phyloP scores from a whole-genome alignment of 192 early-diverging fungal genomes.

The Spizellomyces sp. region DNA sequence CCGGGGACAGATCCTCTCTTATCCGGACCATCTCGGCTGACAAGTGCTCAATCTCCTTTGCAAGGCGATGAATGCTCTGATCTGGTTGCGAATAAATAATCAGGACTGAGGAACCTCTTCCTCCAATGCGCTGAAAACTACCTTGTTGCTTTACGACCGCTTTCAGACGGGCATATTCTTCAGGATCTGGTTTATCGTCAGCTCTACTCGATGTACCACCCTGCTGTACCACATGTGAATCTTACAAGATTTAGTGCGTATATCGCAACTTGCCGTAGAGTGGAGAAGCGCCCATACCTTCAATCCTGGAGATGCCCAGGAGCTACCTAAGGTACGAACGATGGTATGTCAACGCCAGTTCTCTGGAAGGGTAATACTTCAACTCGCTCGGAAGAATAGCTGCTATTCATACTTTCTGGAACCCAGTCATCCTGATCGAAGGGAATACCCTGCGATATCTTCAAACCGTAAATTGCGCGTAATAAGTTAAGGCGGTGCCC shows the following conservation, averaged over 20 bases:
- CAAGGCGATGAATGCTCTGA: conserved; percentile 17
- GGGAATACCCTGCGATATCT: conserved; percentile 75
- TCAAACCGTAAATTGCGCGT: conserved; percentile 84
- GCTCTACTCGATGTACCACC: background rate
- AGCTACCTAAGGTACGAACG: too few relatives aligned
- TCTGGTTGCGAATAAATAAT: background rate
- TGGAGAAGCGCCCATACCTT: too few relatives aligned
- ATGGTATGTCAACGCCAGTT: too few relatives aligned
- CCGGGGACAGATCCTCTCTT: conserved; percentile 35
- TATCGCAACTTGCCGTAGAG: too few relatives aligned
- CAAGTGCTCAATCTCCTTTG: conserved; percentile 20
- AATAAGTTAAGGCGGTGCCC: conserved; percentile 89
- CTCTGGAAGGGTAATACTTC: too few relatives aligned
- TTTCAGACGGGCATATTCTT: background rate
- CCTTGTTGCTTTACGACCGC: conserved; percentile 1
- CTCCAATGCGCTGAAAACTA: background rate
- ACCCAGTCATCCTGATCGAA: conserved; percentile 85
- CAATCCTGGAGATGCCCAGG: too few relatives aligned
- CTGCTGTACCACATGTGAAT: too few relatives aligned
- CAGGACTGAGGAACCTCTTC: too few relatives aligned
- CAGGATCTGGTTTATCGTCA: conserved; percentile 2
- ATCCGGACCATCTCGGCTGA: conserved; percentile 22
- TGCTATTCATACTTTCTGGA: conserved; percentile 33
- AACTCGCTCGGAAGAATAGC: too few relatives aligned
- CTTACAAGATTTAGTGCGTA: too few relatives aligned